Base-by-base conservation (phyloP, 768 basidiomycete species). In the Hericium rajendrae region DNA sequence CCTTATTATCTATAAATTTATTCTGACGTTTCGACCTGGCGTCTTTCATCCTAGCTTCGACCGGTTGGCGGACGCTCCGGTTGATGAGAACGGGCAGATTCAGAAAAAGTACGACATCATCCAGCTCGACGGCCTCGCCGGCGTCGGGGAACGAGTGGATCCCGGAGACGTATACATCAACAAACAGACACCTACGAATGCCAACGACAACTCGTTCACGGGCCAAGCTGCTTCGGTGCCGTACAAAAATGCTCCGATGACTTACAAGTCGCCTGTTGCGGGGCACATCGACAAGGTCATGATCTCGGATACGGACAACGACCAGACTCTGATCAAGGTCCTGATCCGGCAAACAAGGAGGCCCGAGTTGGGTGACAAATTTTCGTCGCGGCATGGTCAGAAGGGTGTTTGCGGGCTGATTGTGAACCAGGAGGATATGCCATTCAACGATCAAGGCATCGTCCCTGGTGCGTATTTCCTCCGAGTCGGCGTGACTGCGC, bases 371-470 rank as follows among this genome's bases (percentile, higher is more conserved):
- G 97, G 97, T 2, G 97, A 99, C 76, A 99, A 99, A 73, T 99
- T 99, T 71, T 97, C 94, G 41, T 94, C 91, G 2, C 76, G 97
- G 62, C 97, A 99, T 68, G 97, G 97, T 48, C 97, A 99, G 73
- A 99, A 99, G 73, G 97, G 97, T 57, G 97, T 99, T 11, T 97
- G 95, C 72, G 97, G 97, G 24, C 73, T 99, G 70, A 98, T 99
- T 69, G 97, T 99, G 55, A 95, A 95, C 65, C 97, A 99, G 67
- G 94, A 94, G 65, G 97, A 99, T 71, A 85, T 99, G 91, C 97
- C 95, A 2, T 99, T 99, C 77, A 97, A 97, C 66, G 94, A 98
- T 72, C 89, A 93, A 69, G 97, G 97, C 22, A 94, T 97, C 63
- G 85, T 81, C 66, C 94, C 92, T 51, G 91, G 91, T 89, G 71